Percentiles rank a stretch among this genome's conserved stretches.
phyloP scores from a whole-genome alignment of 352 stramenopile genomes.

The Discostella stelligera region DNA sequence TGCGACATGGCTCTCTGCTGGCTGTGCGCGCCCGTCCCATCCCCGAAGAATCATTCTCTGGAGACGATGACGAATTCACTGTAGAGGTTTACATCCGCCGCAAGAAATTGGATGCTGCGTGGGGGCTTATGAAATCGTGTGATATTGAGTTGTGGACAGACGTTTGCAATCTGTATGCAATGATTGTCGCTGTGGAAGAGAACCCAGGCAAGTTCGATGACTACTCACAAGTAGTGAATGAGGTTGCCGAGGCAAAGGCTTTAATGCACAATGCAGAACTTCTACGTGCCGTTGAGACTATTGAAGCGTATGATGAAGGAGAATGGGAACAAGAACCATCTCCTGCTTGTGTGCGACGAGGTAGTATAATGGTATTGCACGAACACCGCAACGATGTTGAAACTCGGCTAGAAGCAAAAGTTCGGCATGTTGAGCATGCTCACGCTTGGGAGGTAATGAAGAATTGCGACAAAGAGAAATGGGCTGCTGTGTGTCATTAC shows the following conservation, averaged over 20 bases:
- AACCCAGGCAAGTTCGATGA: background rate
- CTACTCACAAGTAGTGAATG: slow-evolving; percentile 12
- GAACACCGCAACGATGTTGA: slow-evolving; percentile 22
- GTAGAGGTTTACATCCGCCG: slow-evolving; percentile 33
- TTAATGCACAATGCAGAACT: slow-evolving; percentile 42
- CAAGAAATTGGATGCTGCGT: slow-evolving; percentile 36
- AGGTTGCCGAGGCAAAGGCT: slow-evolving; percentile 32
- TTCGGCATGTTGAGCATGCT: slow-evolving; percentile 34
- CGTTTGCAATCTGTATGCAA: slow-evolving; percentile 25
- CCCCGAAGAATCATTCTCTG: slow-evolving; percentile 7
- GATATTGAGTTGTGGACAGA: slow-evolving; percentile 35
- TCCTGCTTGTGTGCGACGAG: slow-evolving; percentile 4
- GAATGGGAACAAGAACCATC: slow-evolving; percentile 27
- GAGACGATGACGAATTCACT: slow-evolving; percentile 18
- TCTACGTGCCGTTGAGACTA: slow-evolving; percentile 34
- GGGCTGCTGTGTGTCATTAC: slow-evolving; percentile 24
- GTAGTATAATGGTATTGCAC: slow-evolving; percentile 20
- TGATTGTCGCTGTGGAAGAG: slow-evolving; percentile 17
- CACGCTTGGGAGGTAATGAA: slow-evolving; percentile 40
- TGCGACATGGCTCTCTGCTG: slow-evolving; percentile 35
- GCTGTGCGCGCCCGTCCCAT: slow-evolving; percentile 33
- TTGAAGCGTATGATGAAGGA: slow-evolving; percentile 37
- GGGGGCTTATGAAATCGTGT: slow-evolving; percentile 38
- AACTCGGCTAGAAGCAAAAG: slow-evolving; percentile 23
- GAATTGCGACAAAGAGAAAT: slow-evolving; percentile 13